Percentiles rank a stretch among this genome's conserved stretches.
Conservation (phyloP, 768 basidiomycete genomes). For the Boletus barrowsii region DNA sequence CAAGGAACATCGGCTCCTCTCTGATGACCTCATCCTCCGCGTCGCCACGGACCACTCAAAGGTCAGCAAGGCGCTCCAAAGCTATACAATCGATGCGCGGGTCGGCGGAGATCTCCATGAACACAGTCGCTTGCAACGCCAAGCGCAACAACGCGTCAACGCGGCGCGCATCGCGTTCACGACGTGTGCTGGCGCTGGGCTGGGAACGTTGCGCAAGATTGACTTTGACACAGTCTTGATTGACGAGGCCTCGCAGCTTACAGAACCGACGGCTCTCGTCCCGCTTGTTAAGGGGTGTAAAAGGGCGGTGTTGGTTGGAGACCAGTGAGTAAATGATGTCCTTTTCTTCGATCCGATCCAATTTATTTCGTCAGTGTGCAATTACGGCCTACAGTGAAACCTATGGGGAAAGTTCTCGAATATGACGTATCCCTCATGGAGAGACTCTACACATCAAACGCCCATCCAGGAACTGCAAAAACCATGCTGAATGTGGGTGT, state of each 20-base stretch:
- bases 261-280: conserved; percentile 62
- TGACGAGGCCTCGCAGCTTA: conserved; percentile 71
- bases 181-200: conserved; percentile 62
- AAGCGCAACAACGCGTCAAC: conserved; percentile 57
- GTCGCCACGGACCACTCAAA: conserved; percentile 65
- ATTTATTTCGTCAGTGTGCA: conserved; percentile 47
- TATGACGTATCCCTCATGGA: conserved; percentile 64
- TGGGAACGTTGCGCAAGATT: conserved; percentile 52
- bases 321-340: conserved; percentile 49
- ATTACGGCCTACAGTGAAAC: conserved; percentile 60
- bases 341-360: background rate
- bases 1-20: conserved; percentile 39
- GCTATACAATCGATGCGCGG: conserved; percentile 61
- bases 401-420: conserved; percentile 54
- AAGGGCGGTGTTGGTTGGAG: conserved; percentile 61
- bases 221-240: conserved; percentile 62
- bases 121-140: conserved; percentile 52
- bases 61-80: conserved; percentile 54
- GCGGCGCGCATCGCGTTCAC: conserved; percentile 59
- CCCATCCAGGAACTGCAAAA: conserved; percentile 39
- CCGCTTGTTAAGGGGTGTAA: conserved; percentile 63
- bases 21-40: conserved; percentile 58
- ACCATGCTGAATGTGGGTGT: conserved; percentile 57
- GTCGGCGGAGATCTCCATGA: conserved; percentile 59
- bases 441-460: conserved; percentile 44